Conservation (phyloP, 2,329 filamentous ascomycete species). For the Metarhizium album region DNA sequence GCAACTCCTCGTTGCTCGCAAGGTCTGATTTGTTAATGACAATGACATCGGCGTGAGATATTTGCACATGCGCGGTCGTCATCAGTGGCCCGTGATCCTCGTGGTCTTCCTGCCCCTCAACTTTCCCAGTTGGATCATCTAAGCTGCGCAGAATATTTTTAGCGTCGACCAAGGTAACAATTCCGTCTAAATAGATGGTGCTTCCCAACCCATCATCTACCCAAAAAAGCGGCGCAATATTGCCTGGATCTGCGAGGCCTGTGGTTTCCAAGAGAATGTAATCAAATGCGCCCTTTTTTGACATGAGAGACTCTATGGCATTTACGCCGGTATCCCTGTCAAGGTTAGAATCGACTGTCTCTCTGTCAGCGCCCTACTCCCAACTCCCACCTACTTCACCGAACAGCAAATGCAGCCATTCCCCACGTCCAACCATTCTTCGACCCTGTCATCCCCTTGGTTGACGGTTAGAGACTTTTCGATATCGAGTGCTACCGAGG, state of each 20-base stretch:
- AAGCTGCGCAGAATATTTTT: conserved; percentile 80
- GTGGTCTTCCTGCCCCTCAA: conserved; percentile 39
- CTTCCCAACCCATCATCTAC: conserved; percentile 91
- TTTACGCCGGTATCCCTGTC: conserved; percentile 78
- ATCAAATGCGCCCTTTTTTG: conserved; percentile 85
- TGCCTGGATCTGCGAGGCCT: conserved; percentile 87
- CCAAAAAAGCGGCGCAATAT: conserved; percentile 94
- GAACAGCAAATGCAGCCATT: conserved; percentile 98
- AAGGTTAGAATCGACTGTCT: neutral
- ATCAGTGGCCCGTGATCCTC: conserved; percentile 55
- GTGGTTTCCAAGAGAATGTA: conserved; percentile 97
- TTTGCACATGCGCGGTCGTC: conserved; percentile 90
- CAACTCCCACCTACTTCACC: conserved; percentile 58
- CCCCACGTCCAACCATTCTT: conserved; percentile 91
- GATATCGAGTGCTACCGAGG: conserved; percentile 67
- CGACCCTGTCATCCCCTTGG: conserved; percentile 68
- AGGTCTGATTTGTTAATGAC: conserved; percentile 91
- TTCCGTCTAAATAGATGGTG: conserved; percentile 92
- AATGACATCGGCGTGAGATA: conserved; percentile 91
- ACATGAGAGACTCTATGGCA: conserved; percentile 92
- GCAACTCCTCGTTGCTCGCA: conserved; percentile 58
- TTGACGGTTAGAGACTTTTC: conserved; percentile 92
- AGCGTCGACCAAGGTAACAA: conserved; percentile 90
- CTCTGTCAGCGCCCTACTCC: conserved; percentile 1
- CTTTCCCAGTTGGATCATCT: conserved; percentile 55